A percentile compares a stretch with the other conserved stretches of the same genome.
Evolutionary conservation across 345 rosid genomes (phyloP).

Genomic region (Acer yangbiense): DNA sequence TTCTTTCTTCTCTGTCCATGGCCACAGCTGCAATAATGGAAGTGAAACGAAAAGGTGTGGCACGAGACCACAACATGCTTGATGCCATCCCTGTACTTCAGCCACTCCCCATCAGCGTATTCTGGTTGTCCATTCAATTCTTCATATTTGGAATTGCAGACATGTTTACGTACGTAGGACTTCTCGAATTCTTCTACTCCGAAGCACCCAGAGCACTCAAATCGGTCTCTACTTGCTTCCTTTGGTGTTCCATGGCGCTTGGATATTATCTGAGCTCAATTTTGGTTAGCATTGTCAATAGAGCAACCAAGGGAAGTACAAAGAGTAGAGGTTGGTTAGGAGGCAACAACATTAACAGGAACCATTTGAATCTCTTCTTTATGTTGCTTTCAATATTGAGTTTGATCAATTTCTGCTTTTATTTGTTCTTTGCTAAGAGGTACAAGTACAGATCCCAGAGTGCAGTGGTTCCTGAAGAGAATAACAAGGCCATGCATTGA

Average conservation of each 20-base stretch:
- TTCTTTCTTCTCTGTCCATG: slow-evolving; percentile 49
- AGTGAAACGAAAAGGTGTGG: slow-evolving; percentile 52
- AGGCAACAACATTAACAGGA: slow-evolving; percentile 62
- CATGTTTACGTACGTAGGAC: slow-evolving; percentile 53
- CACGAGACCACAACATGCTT: slow-evolving; percentile 48
- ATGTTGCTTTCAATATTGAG: slow-evolving; percentile 49
- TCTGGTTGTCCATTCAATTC: slow-evolving; percentile 64
- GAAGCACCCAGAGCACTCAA: slow-evolving; percentile 53
- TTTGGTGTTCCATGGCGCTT: slow-evolving; percentile 59
- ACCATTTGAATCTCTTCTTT: slow-evolving; percentile 56
- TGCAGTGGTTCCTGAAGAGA: not conserved
- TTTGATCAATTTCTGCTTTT: slow-evolving; percentile 48
- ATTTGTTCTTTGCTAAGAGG: slow-evolving; percentile 41
- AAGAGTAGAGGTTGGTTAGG: slow-evolving; percentile 54
- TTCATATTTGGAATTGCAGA: slow-evolving; percentile 60
- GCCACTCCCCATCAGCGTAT: slow-evolving; percentile 49
- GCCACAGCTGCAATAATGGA: slow-evolving; percentile 49
- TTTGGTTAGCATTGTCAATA: slow-evolving; percentile 46
- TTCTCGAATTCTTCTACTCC: slow-evolving; percentile 63
- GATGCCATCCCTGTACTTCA: slow-evolving; percentile 42
- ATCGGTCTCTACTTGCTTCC: slow-evolving; percentile 51
- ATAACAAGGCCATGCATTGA: not conserved
- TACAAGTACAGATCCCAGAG: slow-evolving; percentile 45
- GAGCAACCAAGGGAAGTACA: slow-evolving; percentile 31
- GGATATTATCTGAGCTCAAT: slow-evolving; percentile 54